Conservation (phyloP, 129 eudicot species). For the Helianthus annuus region HanXRQr2.0-SUNRISE NC_035443.2:27345181-27345680, state of each 20-base stretch:
- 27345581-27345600: constrained; percentile 44
- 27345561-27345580: constrained; percentile 53
- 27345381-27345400: background rate
- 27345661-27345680: background rate
- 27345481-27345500: constrained; percentile 49
- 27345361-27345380: too few species aligned
- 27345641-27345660: background rate
- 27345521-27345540: constrained; percentile 39
- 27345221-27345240: too few species aligned
- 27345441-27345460: background rate
- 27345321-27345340: too few species aligned
- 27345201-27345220: background rate
- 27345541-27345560: constrained; percentile 47
- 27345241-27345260: too few species aligned
- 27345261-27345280: too few species aligned
- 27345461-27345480: constrained; percentile 41
- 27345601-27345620: constrained; percentile 51
- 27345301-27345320: too few species aligned
- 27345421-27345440: background rate
- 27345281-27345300: too few species aligned
- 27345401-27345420: background rate
- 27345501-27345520: constrained; percentile 41
- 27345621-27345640: constrained; percentile 33
- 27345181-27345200: background rate
- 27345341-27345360: too few species aligned